These are phyloP conservation scores for Blastocystis sp. DNA, from an alignment of 352 stramenopile genomes.

Conservation along the genomic window DNA sequence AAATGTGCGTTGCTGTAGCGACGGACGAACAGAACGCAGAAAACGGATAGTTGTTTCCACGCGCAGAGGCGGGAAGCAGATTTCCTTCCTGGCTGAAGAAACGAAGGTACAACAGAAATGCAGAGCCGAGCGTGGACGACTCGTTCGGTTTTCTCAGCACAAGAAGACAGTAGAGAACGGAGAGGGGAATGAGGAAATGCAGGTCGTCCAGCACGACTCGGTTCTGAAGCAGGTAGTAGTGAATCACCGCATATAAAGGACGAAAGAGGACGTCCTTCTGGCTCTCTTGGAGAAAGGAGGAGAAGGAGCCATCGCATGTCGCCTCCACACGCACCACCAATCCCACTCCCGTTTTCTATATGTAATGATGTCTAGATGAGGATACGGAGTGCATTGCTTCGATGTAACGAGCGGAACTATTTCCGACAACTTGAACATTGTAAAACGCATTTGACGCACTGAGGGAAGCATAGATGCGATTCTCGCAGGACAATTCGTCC, in stretches of 20 bases:
- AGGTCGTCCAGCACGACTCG: neutral
- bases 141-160: neutral
- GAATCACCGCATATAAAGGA: conserved; percentile 1
- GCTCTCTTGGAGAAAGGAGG: neutral
- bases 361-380: neutral
- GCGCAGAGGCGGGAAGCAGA: neutral
- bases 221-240: conserved; percentile 46
- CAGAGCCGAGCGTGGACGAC: neutral
- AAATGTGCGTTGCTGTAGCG: neutral
- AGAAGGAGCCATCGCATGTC: neutral
- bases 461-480: neutral
- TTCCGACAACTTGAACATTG: neutral
- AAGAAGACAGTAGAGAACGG: conserved; percentile 9
- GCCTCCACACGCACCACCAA: neutral
- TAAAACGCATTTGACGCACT: neutral
- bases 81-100: neutral
- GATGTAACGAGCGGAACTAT: neutral
- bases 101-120: neutral
- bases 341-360: conserved; percentile 31
- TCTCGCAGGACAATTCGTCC: neutral
- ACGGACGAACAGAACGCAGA: neutral
- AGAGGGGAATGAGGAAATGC: neutral
- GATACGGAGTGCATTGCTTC: neutral
- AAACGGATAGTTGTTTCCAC: neutral
- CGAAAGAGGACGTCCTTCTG: neutral